Percentiles rank a stretch among this genome's conserved stretches.
Evolutionary conservation across 116 monocot genomes (phyloP).

Genomic region (Thalassia testudinum): DNA sequence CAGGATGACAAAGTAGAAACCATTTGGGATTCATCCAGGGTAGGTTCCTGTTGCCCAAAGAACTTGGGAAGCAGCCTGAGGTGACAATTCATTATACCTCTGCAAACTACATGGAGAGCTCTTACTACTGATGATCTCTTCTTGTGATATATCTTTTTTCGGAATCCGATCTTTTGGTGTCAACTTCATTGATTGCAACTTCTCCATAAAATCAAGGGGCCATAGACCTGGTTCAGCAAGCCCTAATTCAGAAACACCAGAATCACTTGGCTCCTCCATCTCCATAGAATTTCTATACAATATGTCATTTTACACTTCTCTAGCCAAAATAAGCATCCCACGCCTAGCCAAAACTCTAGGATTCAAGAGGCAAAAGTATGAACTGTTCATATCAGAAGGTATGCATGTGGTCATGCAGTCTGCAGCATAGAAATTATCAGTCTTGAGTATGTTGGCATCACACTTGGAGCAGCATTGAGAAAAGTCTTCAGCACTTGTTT

Average conservation of each 20-base stretch:
- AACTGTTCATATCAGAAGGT: no score
- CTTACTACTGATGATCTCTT: no score
- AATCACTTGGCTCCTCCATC: constrained; percentile 53
- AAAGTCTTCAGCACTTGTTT: constrained; percentile 67
- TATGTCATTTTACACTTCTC: constrained; percentile 18
- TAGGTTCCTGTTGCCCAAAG: constrained; percentile 84
- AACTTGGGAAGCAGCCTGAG: constrained; percentile 61
- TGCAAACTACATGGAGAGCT: constrained; percentile 13
- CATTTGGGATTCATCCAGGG: constrained; percentile 77
- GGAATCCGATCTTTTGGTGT: constrained; percentile 15
- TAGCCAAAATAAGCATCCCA: neutral
- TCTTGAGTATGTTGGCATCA: no score
- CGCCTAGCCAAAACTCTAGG: no score
- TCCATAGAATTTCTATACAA: constrained; percentile 12
- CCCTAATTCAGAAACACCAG: constrained; percentile 25
- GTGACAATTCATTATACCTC: constrained; percentile 22
- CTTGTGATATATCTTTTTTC: no score
- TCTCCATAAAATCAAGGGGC: constrained; percentile 28
- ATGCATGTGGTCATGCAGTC: no score
- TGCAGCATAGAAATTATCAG: no score
- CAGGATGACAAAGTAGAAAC: constrained; percentile 80
- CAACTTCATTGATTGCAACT: constrained; percentile 28
- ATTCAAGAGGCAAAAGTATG: no score
- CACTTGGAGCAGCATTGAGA: no score
- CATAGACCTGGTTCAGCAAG: constrained; percentile 28